A percentile compares a stretch with the other conserved stretches of the same genome.
Conservation (phyloP, 2,329 filamentous ascomycete species). For the Teratosphaeria destructans region DNA sequence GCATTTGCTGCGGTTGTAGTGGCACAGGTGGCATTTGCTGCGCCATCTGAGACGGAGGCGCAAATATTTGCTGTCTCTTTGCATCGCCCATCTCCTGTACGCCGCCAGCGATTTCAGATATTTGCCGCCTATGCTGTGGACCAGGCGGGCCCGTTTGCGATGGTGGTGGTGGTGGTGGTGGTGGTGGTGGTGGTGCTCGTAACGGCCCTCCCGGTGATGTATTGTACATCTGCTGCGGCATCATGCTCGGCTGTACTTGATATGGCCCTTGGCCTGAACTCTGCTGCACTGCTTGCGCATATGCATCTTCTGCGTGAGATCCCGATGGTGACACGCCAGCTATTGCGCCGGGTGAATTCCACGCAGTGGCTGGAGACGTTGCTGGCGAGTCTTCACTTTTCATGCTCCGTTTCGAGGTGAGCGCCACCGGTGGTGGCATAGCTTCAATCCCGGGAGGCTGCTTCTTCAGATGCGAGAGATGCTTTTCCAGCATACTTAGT, state of each 20-base stretch:
- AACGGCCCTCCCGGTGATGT: constrained; percentile 30
- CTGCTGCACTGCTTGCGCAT: constrained; percentile 35
- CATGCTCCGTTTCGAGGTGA: constrained; percentile 42
- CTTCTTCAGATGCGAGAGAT: constrained; percentile 74
- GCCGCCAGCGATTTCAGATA: constrained; percentile 50
- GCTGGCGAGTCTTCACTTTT: constrained; percentile 55
- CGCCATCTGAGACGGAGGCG: constrained; percentile 13
- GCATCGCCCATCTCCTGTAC: constrained; percentile 40
- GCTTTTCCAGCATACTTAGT: constrained; percentile 72
- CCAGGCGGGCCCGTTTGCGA: constrained; percentile 2
- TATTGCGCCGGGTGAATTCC: constrained; percentile 53
- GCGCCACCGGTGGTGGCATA: constrained; percentile 41
- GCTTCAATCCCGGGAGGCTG: constrained; percentile 23
- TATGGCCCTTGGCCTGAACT: constrained; percentile 27
- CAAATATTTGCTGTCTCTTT: constrained; percentile 51
- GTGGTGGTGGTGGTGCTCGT: constrained; percentile 18
- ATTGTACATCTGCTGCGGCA: constrained; percentile 24
- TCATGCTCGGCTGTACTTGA: constrained; percentile 18
- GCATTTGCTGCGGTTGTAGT: constrained; percentile 39
- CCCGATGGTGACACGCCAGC: constrained; percentile 48
- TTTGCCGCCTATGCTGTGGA: constrained; percentile 43
- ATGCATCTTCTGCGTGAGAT: constrained; percentile 35
- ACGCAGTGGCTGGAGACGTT: constrained; percentile 51
- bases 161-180: constrained; percentile 7
- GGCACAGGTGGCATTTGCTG: constrained; percentile 26